Base-by-base conservation (phyloP, 176 grass and related monocot species). In the Eragrostis nindensis region DNA sequence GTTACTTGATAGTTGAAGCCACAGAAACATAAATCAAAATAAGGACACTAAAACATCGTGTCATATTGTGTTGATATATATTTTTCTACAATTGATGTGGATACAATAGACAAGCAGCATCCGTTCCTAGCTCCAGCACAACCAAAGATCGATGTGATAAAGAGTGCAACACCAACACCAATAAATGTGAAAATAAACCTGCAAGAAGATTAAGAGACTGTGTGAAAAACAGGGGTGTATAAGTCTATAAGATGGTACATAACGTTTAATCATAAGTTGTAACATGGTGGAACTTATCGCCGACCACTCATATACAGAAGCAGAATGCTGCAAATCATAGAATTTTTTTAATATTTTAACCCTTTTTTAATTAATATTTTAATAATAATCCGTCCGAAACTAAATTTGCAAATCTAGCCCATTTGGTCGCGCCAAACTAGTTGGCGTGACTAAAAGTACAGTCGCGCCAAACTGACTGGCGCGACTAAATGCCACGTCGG, bases 61-160 rank as follows among this genome's bases (percentile, higher is more conserved):
- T 43, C n/a, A 77, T 45, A 82, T 57, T 43, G 10, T 61, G 24
- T 74, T 43, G 21, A 69, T 72, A 72, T 64, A 72, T n/a, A 70
- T 38, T 55, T 21, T 22, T 87, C 53, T 66, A 46, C 16, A 61
- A 29, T 39, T 86, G 9, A 10, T 19, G 2, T 19, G 94, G 94
- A 97, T 97, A 97, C 94, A 72, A 77, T 91, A 75, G 90, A 93
- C 48, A 97, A 70, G 83, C 94, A 97, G 85, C 94, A 97, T 70
- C 90, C 88, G 14, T 83, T 93, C 77, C 80, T 91, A 48, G 84
- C 83, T 80, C 90, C 94, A 68, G 82, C 55, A 68, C 94, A 97
- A 73, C 90, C 94, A 54, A 89, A 89, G 86, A 92, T 84, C 47
- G 90, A 97, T 53, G 89, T 89, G 70, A 93, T 79, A 22, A 93